A percentile compares a stretch with the other conserved stretches of the same genome.
Evolutionary conservation across 2,329 filamentous ascomycete species (phyloP).

Genomic region (Penicillium sp.): DNA sequence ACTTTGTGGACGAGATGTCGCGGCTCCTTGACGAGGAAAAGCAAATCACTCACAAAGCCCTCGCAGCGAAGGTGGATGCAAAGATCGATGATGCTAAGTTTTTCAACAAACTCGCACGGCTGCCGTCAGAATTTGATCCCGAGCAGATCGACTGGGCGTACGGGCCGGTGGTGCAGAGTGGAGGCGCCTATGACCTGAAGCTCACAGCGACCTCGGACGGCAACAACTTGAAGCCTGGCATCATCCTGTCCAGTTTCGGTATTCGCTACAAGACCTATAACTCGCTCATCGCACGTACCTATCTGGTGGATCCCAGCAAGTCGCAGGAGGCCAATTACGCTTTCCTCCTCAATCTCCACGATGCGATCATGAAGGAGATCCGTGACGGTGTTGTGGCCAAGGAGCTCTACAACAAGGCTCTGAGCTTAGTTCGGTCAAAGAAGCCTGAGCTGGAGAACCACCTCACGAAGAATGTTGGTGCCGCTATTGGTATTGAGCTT

Average conservation of each 20-base stretch:
- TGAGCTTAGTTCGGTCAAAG: conserved; percentile 74
- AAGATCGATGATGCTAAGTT: conserved; percentile 94
- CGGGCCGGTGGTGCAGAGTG: conserved; percentile 85
- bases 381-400: conserved; percentile 79
- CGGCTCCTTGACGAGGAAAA: conserved; percentile 92
- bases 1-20: conserved; percentile 98
- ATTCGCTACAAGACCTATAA: conserved; percentile 94
- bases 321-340: conserved; percentile 93
- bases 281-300: conserved; percentile 86
- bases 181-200: conserved; percentile 88
- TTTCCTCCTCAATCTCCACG: conserved; percentile 75
- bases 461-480: conserved; percentile 87
- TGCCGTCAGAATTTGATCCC: conserved; percentile 80
- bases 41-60: conserved; percentile 82
- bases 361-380: conserved; percentile 82
- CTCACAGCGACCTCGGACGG: conserved; percentile 73
- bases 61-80: conserved; percentile 80
- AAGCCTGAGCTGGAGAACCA: conserved; percentile 94
- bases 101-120: conserved; percentile 76
- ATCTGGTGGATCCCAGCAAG: conserved; percentile 95
- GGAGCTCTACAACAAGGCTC: conserved; percentile 85
- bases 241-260: conserved; percentile 88
- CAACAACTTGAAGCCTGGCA: conserved; percentile 78
- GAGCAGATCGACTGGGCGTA: conserved; percentile 91
- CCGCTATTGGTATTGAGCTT: conserved; percentile 87